phyloP scores from a whole-genome alignment of 495 filamentous ascomycete species.

The Aspergillus sclerotiicarbonarius region DNA sequence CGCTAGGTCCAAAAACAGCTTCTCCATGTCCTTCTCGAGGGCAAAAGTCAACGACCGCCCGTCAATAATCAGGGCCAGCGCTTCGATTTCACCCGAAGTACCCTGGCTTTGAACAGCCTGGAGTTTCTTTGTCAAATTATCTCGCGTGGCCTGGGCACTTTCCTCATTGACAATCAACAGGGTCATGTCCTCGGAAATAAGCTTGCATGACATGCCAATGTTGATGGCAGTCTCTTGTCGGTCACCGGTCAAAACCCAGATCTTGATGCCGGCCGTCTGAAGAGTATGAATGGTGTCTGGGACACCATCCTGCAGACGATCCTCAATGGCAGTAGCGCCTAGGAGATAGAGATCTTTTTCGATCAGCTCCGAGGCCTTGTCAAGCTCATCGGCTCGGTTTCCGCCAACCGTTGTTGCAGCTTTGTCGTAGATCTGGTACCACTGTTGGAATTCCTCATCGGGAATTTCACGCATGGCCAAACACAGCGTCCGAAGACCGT shows the following conservation, averaged over 20 bases:
- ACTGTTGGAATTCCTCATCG: conserved; percentile 86
- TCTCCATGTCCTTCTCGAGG: conserved; percentile 91
- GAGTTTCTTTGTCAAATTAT: conserved; percentile 89
- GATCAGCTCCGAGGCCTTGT: conserved; percentile 95
- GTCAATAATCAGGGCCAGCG: conserved; percentile 94
- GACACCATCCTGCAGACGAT: conserved; percentile 94
- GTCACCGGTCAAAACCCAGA: conserved; percentile 98
- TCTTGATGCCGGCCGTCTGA: conserved; percentile 95
- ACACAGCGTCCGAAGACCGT: conserved; percentile 93
- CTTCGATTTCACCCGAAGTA: conserved; percentile 73
- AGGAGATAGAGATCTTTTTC: conserved; percentile 89
- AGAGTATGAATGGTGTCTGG: conserved; percentile 98
- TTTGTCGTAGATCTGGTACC: conserved; percentile 83
- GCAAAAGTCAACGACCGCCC: conserved; percentile 93
- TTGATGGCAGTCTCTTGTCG: conserved; percentile 99
- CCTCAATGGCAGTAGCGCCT: conserved; percentile 96
- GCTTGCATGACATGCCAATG: conserved; percentile 99
- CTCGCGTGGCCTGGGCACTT: conserved; percentile 65
- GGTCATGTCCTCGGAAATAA: conserved; percentile 99
- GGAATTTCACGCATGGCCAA: conserved; percentile 92
- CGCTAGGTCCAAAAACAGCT: conserved; percentile 87
- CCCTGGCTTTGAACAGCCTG: conserved; percentile 79
- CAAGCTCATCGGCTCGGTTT: conserved; percentile 89
- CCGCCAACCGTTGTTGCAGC: conserved; percentile 89
- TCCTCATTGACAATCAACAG: conserved; percentile 96